Evolutionary conservation across 441 rosid species (phyloP).

Genomic region (Monsonia emarginata): DNA sequence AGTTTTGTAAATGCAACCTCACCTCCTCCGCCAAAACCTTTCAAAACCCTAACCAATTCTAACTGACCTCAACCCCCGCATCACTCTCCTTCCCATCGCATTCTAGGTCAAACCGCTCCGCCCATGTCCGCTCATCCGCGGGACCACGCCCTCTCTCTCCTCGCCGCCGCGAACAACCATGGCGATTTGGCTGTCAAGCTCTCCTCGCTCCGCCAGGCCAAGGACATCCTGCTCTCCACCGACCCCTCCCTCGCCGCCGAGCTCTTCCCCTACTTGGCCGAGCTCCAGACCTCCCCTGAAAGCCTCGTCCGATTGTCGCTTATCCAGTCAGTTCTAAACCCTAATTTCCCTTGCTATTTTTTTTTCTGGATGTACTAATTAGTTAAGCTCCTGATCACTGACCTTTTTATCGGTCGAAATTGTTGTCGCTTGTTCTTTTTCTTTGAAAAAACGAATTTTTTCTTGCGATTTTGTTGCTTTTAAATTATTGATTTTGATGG

Average conservation of each 20-base stretch:
- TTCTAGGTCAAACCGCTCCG: neutral
- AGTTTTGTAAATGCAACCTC: neutral
- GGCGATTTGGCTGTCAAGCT: conserved; percentile 86
- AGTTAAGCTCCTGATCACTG: neutral
- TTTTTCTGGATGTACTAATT: neutral
- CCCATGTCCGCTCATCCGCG: conserved; percentile 32
- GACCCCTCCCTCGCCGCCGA: conserved; percentile 68
- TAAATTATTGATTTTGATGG: neutral
- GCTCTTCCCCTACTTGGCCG: conserved; percentile 63
- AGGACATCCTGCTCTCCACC: conserved; percentile 52
- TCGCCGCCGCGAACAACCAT: conserved; percentile 79
- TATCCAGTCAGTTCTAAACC: conserved; percentile 62
- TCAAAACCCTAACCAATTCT: neutral
- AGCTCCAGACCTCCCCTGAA: conserved; percentile 76
- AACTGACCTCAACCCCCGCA: no score
- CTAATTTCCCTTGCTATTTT: conserved; percentile 12
- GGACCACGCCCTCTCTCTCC: conserved; percentile 75
- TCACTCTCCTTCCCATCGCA: neutral
- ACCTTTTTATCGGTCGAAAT: neutral
- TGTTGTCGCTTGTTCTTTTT: neutral
- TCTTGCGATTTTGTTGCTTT: neutral
- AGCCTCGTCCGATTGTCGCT: conserved; percentile 67
- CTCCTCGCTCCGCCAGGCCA: conserved; percentile 80
- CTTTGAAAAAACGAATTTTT: neutral
- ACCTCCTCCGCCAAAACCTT: neutral